phyloP scores from a whole-genome alignment of 768 basidiomycete species.

The Lactarius trivialis region DNA sequence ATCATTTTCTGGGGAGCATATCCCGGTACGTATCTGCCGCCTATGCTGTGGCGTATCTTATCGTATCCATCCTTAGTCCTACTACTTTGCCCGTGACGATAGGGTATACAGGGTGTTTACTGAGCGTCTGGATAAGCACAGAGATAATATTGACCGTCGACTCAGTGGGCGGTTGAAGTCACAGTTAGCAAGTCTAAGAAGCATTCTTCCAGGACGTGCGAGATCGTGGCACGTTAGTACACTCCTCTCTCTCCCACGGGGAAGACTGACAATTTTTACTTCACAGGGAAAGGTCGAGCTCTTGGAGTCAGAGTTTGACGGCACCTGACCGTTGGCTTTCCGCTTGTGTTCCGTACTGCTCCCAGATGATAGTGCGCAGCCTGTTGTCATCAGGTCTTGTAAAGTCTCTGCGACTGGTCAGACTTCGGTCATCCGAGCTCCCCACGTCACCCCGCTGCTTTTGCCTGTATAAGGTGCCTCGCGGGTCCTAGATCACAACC shows the following conservation, averaged over 20 bases:
- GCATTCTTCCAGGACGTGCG: constrained; percentile 13
- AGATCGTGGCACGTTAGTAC: constrained; percentile 22
- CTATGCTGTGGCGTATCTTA: constrained; percentile 3
- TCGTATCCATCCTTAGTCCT: constrained; percentile 40
- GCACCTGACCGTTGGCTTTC: constrained; percentile 39
- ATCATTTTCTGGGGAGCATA: constrained; percentile 50
- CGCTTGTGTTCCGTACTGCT: background rate
- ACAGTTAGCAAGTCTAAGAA: constrained; percentile 55
- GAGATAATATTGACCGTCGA: constrained; percentile 39
- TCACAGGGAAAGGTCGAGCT: constrained; percentile 57
- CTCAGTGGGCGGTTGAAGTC: constrained; percentile 55
- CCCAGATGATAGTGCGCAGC: background rate
- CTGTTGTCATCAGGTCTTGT: background rate
- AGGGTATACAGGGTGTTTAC: constrained; percentile 69
- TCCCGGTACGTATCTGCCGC: constrained; percentile 54
- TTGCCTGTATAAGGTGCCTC: constrained; percentile 78
- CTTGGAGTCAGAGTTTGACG: constrained; percentile 56
- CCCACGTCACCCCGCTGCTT: background rate
- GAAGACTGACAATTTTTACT: constrained; percentile 9
- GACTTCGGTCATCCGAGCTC: constrained; percentile 21
- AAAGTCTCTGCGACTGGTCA: background rate
- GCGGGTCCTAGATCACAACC: constrained; percentile 52
- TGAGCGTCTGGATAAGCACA: constrained; percentile 35
- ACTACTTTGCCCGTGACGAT: constrained; percentile 91
- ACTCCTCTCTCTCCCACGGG: background rate